Base-by-base conservation (phyloP, 2,329 filamentous ascomycete species). In the Corniculantispora saksenae region DNA sequence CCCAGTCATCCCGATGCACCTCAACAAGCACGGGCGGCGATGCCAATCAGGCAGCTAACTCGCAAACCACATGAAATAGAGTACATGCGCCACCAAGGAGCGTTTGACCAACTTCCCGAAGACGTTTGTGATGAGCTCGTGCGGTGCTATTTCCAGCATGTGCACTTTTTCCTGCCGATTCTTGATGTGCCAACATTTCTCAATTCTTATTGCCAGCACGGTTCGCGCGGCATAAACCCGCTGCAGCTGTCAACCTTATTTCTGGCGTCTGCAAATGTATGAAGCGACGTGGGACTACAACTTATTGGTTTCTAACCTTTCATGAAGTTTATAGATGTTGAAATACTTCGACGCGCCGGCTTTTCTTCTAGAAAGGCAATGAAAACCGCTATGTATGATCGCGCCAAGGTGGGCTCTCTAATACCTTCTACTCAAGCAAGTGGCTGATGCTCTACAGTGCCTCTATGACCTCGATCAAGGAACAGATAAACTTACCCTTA, bases 331-430 rank as follows among this genome's bases (percentile, higher is more conserved):
- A 10, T n/a, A 25, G 38, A 43, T 21, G 13, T 21, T 12, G 8
- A 40, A 17, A 21, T 58, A 27, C 45, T 64, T 13, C 21, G 32
- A 50, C 3, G n/a, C 23, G 61, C 61, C 27, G 54, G 54, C 9
- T 64, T 58, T 13, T 23, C 23, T 2, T 57, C 61, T 25, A 48
- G 54, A 40, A 64, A 64, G 35, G 61, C 53, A 10, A 57, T 64
- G 53, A 64, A 64, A 21, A 59, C 54, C 13, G 54, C 29, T 35
- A 59, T 64, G 61, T 64, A 64, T 21, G 29, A 64, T 17, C 61
- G 61, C 8, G 61, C 61, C 23, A 64, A 64, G 61, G 61, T 51
- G 27, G 43, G 17, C 5, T 17, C 10, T 32, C 6, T 19, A 13
- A 43, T 50, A 32, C 32, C 32, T 21, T 9, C 25, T 10, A 7